These are phyloP conservation scores for Cyclotella atomus DNA, from an alignment of 108 stramenopile species.

Conservation along the genomic window DNA sequence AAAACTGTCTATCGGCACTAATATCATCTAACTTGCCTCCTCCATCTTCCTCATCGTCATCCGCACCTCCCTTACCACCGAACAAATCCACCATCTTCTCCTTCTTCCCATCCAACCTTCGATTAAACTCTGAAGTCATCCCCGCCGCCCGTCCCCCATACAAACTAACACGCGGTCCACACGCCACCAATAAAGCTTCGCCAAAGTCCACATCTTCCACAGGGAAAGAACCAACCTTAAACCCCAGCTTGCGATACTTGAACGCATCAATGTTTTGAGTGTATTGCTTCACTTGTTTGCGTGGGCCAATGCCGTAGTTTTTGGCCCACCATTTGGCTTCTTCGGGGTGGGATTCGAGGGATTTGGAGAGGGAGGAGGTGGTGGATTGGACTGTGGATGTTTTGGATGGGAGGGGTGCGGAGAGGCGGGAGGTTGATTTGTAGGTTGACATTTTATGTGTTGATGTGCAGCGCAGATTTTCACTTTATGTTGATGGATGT, in stretches of 20 bases:
- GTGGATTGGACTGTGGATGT: slow-evolving; percentile 36
- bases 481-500: not conserved
- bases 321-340: slow-evolving; percentile 36
- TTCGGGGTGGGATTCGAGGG: slow-evolving; percentile 44
- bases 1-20: slow-evolving; percentile 69
- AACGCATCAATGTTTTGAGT: slow-evolving; percentile 11
- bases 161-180: slow-evolving; percentile 75
- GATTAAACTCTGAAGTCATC: slow-evolving; percentile 2
- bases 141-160: slow-evolving; percentile 53
- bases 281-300: slow-evolving; percentile 4
- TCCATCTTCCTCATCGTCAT: slow-evolving; percentile 1
- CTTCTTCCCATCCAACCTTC: slow-evolving; percentile 11
- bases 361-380: slow-evolving; percentile 31
- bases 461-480: no score
- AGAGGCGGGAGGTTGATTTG: slow-evolving; percentile 12
- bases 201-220: slow-evolving; percentile 19
- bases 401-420: slow-evolving; percentile 20
- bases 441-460: not conserved
- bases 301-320: slow-evolving; percentile 46
- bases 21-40: slow-evolving; percentile 17
- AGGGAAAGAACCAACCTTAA: slow-evolving; percentile 7
- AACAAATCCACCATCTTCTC: slow-evolving; percentile 15
- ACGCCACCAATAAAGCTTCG: slow-evolving; percentile 43
- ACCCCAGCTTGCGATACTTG: not conserved
- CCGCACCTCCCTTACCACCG: slow-evolving; percentile 13